Percentiles rank a stretch among this genome's conserved stretches.
These are phyloP conservation scores for Rubroboletus pulcherrimus DNA, from an alignment of 768 basidiomycete species.

Conservation along the genomic window DNA sequence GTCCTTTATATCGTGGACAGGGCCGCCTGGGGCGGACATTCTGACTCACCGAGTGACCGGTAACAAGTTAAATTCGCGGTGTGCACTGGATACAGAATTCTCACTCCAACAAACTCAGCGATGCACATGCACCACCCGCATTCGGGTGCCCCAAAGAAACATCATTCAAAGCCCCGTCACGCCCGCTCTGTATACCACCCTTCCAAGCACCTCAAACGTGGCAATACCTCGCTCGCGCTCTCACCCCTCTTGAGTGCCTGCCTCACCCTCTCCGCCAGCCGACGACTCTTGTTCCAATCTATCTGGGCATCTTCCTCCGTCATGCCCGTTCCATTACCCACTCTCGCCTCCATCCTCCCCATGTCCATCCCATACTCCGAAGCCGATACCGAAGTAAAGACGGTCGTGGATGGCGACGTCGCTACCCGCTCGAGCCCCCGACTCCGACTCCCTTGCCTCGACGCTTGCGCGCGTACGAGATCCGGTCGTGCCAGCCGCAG, in stretches of 20 bases:
- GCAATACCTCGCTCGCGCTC: conserved; percentile 23
- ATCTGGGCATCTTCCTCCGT: conserved; percentile 13
- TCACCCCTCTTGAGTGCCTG: conserved; percentile 19
- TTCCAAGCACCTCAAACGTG: conserved; percentile 24
- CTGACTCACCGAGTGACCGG: neutral
- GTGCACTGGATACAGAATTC: neutral
- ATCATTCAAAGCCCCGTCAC: neutral
- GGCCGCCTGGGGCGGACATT: too few relatives aligned
- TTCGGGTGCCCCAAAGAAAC: neutral
- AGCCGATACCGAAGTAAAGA: neutral
- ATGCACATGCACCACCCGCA: too few relatives aligned
- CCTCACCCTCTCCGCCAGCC: conserved; percentile 21
- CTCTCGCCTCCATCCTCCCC: too few relatives aligned
- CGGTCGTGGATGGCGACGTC: neutral
- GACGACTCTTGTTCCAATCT: conserved; percentile 28
- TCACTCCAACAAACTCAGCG: neutral
- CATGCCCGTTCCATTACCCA: neutral
- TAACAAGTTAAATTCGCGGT: neutral
- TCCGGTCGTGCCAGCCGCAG: conserved; percentile 44
- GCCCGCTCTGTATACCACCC: conserved; percentile 9
- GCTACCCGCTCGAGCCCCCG: neutral
- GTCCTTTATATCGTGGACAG: neutral
- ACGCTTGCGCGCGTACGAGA: conserved; percentile 28
- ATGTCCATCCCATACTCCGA: neutral
- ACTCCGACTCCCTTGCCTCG: conserved; percentile 16